phyloP scores from a whole-genome alignment of 768 basidiomycete species.

The Cyclocybe aegerita region DNA sequence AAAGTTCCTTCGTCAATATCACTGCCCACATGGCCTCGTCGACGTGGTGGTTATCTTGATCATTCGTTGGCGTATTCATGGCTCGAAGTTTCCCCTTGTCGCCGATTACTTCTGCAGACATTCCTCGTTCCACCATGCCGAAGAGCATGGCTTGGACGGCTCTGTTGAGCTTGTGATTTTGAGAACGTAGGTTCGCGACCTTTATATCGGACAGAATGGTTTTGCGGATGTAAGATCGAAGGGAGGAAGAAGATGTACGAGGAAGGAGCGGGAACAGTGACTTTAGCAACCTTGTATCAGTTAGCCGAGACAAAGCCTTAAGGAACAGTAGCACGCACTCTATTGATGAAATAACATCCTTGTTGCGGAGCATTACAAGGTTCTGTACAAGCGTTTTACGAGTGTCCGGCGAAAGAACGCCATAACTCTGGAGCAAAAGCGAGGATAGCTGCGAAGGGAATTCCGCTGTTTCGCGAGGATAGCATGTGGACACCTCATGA shows the following conservation, averaged over 20 bases:
- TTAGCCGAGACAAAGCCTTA: background rate
- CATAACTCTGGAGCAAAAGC: conserved; percentile 79
- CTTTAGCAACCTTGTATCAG: conserved; percentile 67
- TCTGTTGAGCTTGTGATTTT: conserved; percentile 95
- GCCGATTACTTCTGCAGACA: conserved; percentile 77
- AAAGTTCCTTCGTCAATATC: conserved; percentile 88
- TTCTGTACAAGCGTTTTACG: conserved; percentile 86
- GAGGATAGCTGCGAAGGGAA: conserved; percentile 81
- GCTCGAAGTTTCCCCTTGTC: conserved; percentile 78
- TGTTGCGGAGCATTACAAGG: conserved; percentile 90
- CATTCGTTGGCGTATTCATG: conserved; percentile 32
- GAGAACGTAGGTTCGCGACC: conserved; percentile 82
- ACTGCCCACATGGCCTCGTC: conserved; percentile 99
- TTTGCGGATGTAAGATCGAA: conserved; percentile 85
- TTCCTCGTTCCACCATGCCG: conserved; percentile 92
- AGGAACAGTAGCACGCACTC: conserved; percentile 56
- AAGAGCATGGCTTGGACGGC: conserved; percentile 96
- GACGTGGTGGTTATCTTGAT: conserved; percentile 44
- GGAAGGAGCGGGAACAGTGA: conserved; percentile 94
- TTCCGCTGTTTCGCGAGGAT: conserved; percentile 85
- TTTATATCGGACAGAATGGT: conserved; percentile 94
- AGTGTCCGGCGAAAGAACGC: conserved; percentile 73
- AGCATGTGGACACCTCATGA: conserved; percentile 81
- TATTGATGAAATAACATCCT: conserved; percentile 88
- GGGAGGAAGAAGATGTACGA: conserved; percentile 82